Conservation (phyloP, 352 stramenopile species). For the Phytophthora hibernalis region DNA sequence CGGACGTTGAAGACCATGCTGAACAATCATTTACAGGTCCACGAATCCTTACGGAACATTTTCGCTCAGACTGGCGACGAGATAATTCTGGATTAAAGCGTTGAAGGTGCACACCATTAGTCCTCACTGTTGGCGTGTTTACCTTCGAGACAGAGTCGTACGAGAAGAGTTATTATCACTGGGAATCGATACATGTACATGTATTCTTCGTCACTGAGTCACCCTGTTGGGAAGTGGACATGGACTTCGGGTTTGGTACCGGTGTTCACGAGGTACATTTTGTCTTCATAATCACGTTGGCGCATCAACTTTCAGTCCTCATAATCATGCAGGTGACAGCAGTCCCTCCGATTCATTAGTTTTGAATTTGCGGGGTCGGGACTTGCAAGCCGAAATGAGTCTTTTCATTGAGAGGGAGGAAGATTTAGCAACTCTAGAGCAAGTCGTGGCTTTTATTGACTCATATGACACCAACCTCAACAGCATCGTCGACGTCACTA, state of each 20-base stretch:
- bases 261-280: background rate
- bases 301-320: constrained; percentile 18
- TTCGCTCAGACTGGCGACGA: background rate
- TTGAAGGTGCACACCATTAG: no score
- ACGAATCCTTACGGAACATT: background rate
- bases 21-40: background rate
- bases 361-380: constrained; percentile 12
- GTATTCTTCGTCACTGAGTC: background rate
- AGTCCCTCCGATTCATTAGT: constrained; percentile 7
- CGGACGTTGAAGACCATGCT: background rate
- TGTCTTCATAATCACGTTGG: constrained; percentile 12
- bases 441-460: constrained; percentile 40
- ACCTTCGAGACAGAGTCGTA: no score
- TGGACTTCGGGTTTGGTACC: background rate
- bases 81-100: no score
- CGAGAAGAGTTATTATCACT: no score
- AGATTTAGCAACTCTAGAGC: constrained; percentile 28
- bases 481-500: constrained; percentile 3
- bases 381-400: constrained; percentile 18
- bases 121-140: no score
- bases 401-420: constrained; percentile 13
- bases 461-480: constrained; percentile 16
- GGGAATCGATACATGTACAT: no score
- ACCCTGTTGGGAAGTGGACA: background rate
- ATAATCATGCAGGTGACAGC: no score